phyloP scores from a whole-genome alignment of 257 asterid genomes.

The Salvia hispanica region DNA sequence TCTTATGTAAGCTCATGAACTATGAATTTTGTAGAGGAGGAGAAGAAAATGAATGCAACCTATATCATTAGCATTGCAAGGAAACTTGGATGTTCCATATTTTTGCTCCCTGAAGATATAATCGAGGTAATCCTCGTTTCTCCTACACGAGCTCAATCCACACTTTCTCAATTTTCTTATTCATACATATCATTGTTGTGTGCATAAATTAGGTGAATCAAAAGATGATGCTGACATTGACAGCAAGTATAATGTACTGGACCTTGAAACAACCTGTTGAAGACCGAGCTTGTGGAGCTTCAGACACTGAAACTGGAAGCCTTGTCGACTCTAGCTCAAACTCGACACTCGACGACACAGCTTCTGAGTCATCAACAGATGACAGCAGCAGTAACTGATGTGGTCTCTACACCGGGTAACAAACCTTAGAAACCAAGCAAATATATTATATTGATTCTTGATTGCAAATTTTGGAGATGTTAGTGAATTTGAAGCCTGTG shows the following conservation, averaged over 20 bases:
- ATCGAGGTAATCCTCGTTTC: slow-evolving; percentile 41
- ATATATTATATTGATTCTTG: slow-evolving; percentile 42
- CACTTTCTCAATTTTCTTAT: too few relatives aligned
- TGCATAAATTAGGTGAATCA: slow-evolving; percentile 46
- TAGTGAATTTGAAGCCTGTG: slow-evolving; percentile 33
- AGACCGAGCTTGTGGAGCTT: slow-evolving; percentile 45
- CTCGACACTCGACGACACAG: slow-evolving; percentile 70
- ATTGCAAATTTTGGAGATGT: slow-evolving; percentile 46
- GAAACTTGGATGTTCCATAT: slow-evolving; percentile 96
- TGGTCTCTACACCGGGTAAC: slow-evolving; percentile 17
- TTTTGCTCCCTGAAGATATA: slow-evolving; percentile 93
- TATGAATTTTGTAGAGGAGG: slow-evolving; percentile 56
- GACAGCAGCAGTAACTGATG: slow-evolving; percentile 57
- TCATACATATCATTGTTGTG: too few relatives aligned
- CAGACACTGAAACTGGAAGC: slow-evolving; percentile 59
- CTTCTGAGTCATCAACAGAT: slow-evolving; percentile 84
- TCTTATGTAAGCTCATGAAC: neutral
- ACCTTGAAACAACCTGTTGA: slow-evolving; percentile 44
- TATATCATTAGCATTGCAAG: slow-evolving; percentile 94
- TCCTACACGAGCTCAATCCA: too few relatives aligned
- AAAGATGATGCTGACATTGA: slow-evolving; percentile 73
- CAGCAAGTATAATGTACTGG: slow-evolving; percentile 79
- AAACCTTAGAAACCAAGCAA: slow-evolving; percentile 14
- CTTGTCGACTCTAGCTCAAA: slow-evolving; percentile 54
- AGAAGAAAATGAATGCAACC: slow-evolving; percentile 89